These are phyloP conservation scores for Trypanosoma brucei DNA, from an alignment of 208 protist genomes.

Conservation along the genomic window DNA sequence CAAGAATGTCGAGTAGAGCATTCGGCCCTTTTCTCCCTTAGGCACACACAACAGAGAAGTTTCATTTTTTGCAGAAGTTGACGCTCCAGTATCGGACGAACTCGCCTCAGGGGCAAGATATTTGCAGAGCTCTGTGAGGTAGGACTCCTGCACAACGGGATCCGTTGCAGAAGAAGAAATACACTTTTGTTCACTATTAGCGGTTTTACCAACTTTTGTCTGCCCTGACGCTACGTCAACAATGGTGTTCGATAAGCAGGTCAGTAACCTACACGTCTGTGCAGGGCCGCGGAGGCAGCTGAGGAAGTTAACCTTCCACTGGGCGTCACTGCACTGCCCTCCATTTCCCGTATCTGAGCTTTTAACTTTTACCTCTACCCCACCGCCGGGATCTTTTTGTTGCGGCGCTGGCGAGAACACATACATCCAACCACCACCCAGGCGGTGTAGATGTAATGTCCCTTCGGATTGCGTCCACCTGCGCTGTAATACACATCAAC, in stretches of 20 bases:
- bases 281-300: constrained; percentile 9
- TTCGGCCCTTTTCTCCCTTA: background rate
- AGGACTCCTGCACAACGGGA: constrained; percentile 1
- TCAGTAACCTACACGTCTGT: constrained; percentile 6
- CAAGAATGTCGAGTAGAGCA: constrained; percentile 1
- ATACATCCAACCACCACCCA: constrained; percentile 15
- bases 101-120: constrained; percentile 5
- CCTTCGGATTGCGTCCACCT: background rate
- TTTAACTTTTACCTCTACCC: background rate
- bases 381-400: background rate
- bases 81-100: background rate
- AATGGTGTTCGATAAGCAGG: constrained; percentile 4
- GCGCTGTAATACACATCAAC: background rate
- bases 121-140: constrained; percentile 11
- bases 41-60: background rate
- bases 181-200: background rate
- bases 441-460: background rate
- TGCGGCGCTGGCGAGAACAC: constrained; percentile 3
- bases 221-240: background rate
- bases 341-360: too few species aligned
- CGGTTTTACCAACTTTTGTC: background rate
- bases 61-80: background rate
- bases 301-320: background rate
- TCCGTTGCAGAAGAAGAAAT: background rate
- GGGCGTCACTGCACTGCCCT: too few species aligned